Percentiles rank a stretch among this genome's conserved stretches.
Evolutionary conservation across 805 yeast genomes (phyloP).

Genomic region (Candida multigemmis): DNA sequence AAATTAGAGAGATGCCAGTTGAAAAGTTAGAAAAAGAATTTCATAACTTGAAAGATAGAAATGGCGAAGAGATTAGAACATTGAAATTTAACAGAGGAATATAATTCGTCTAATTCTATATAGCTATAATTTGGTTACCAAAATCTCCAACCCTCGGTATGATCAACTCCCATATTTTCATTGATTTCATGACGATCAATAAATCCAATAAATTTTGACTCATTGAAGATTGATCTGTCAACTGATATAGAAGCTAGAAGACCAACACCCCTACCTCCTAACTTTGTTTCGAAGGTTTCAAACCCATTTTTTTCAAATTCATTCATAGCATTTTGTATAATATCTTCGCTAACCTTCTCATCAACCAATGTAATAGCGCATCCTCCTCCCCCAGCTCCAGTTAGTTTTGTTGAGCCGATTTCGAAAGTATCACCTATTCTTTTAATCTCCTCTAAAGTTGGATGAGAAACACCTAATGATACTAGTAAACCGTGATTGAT

Average conservation of each 20-base stretch:
- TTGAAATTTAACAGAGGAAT: constrained; percentile 94
- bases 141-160: constrained; percentile 43
- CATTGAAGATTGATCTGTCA: constrained; percentile 10
- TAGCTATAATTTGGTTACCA: constrained; percentile 34
- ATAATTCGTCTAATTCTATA: constrained; percentile 19
- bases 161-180: constrained; percentile 33
- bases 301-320: constrained; percentile 42
- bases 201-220: constrained; percentile 28
- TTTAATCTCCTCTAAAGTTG: constrained; percentile 72
- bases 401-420: constrained; percentile 84
- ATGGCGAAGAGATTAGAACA: constrained; percentile 46
- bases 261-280: constrained; percentile 91
- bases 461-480: constrained; percentile 87
- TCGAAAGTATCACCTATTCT: constrained; percentile 50
- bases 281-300: constrained; percentile 66
- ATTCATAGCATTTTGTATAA: constrained; percentile 23
- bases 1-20: constrained; percentile 57
- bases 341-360: constrained; percentile 27
- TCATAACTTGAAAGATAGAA: constrained; percentile 46
- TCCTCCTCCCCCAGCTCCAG: constrained; percentile 99
- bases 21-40: constrained; percentile 57
- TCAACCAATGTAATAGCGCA: constrained; percentile 84
- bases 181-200: constrained; percentile 41
- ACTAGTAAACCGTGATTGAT: constrained; percentile 84
- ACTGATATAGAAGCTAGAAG: constrained; percentile 14